Base-by-base conservation (phyloP, 2,329 filamentous ascomycete species). In the Sarocladium kiliense region DNA sequence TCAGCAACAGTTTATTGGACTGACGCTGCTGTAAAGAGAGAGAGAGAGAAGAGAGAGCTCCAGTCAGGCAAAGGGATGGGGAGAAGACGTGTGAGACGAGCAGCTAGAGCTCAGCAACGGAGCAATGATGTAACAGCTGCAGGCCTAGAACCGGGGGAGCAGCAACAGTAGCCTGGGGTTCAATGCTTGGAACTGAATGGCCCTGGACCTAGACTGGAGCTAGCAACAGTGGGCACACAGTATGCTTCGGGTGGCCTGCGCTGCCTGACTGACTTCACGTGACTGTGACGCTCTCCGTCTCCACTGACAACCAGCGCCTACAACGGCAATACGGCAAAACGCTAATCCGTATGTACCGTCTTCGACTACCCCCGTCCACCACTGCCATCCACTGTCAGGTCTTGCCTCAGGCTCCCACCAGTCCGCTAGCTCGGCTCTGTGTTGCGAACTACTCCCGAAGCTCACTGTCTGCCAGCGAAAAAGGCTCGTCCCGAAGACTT, bases 401-500 rank as follows among this genome's bases (percentile, higher is more conserved):
- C 27, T 51, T 9, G 47, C 47, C 47, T 51, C 47, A 51, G 47
- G 47, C 47, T 36, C 11, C 47, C 27, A 32, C 11, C 27, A 36
- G 4, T 18, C 44, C 47, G 30, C 47, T 51, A 36, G 27, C 47
- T 51, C 47, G 47, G 47, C 47, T 51, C 16, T 27, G 7, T 51
- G 47, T 26, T 51, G 47, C 47, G 47, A 51, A 51, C 47, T 23
- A 51, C 47, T 51, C 47, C 47, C 47, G 47, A 51, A 51, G 47
- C 47, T 51, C 47, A 34, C 3, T 10, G 47, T 36, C 30, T 51
- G 41, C 23, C 27, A 58, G 63, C 64, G 67, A 72, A 72, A 73
- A 73, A 71, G 67, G 68, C 70, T 73, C 71, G 68, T 69, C 65
- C 62, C 63, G 61, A 65, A 66, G 61, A 66, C 66, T 67, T 65